Base-by-base conservation (phyloP, 768 basidiomycete genomes). In the Tylopilus sp. region DNA sequence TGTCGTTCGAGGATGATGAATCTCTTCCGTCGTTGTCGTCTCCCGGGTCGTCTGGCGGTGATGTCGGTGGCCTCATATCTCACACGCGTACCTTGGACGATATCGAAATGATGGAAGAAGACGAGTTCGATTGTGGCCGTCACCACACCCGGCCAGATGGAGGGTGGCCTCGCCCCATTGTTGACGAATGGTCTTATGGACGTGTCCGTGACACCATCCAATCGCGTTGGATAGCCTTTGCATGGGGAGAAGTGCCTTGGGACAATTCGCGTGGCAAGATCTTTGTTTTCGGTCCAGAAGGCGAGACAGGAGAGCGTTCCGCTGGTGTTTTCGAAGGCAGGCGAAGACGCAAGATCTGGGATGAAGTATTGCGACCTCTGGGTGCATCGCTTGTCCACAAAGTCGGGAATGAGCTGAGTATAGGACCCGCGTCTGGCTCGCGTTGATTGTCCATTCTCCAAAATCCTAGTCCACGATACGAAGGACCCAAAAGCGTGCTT, bases 251-350 rank as follows among this genome's bases (percentile, higher is more conserved):
- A 63, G 77, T 73, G 4, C 88, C 88, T 8, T 91, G 88, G 87
- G 71, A 70, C 50, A 79, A 77, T 52, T 62, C 67, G 0, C 67
- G 36, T 13, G 79, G 81, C 52, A 85, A 80, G 68, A 78, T 88
- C 42, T 89, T 78, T 64, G 86, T 91, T 18, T 88, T 91, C 57
- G 88, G 88, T 4, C 88, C 88, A 0, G 88, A 90, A 63, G 88
- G 88, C 47, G 88, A 91, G 69, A 81, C 80, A 0, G 88, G 88
- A 41, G 87, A 88, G 66, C 79, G 88, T 42, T 80, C 79, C 13
- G 71, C 65, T 48, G 68, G 72, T 23, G 85, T 89, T 13, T 87
- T 91, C 48, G 81, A 82, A 49, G 82, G 83, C 3, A 69, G 88
- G 30, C 68, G 88, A 42, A 72, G 86, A 54, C 76, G 66, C 45